Conservation (phyloP, 2,329 filamentous ascomycete genomes). For the Talaromyces islandicus region DNA sequence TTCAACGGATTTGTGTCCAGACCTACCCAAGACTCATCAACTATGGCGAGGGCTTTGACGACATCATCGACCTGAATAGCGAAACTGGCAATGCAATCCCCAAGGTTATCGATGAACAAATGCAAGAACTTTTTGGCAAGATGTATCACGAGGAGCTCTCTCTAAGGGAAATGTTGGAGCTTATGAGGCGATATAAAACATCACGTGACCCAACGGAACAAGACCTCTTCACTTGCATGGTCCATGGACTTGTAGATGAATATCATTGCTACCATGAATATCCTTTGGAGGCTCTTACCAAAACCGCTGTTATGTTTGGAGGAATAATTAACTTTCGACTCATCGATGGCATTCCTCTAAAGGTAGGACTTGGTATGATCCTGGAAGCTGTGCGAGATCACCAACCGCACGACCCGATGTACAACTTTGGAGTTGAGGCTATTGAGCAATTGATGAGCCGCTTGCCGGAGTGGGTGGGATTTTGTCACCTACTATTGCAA, state of each 20-base stretch:
- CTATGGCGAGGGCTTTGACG: conserved; percentile 86
- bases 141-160: conserved; percentile 94
- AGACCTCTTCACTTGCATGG: conserved; percentile 97
- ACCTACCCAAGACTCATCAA: conserved; percentile 94
- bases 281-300: conserved; percentile 89
- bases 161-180: conserved; percentile 76
- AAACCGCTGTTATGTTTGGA: conserved; percentile 92
- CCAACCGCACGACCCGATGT: conserved; percentile 80
- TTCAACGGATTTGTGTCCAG: conserved; percentile 84
- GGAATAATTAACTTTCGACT: conserved; percentile 93
- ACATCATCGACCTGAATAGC: conserved; percentile 82
- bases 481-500: conserved; percentile 77
- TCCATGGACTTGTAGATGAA: conserved; percentile 94
- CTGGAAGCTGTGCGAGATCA: conserved; percentile 91
- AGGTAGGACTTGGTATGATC: conserved; percentile 95
- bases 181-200: conserved; percentile 79
- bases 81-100: conserved; percentile 75
- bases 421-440: conserved; percentile 94
- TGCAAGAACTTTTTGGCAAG: conserved; percentile 96
- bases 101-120: conserved; percentile 72
- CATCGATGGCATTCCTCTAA: conserved; percentile 81
- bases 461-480: conserved; percentile 89
- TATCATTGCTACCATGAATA: conserved; percentile 95
- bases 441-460: conserved; percentile 80
- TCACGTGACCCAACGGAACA: conserved; percentile 80